These are phyloP conservation scores for Leavenworthia alabamica DNA, from an alignment of 345 rosid species.

Conservation along the genomic window DNA sequence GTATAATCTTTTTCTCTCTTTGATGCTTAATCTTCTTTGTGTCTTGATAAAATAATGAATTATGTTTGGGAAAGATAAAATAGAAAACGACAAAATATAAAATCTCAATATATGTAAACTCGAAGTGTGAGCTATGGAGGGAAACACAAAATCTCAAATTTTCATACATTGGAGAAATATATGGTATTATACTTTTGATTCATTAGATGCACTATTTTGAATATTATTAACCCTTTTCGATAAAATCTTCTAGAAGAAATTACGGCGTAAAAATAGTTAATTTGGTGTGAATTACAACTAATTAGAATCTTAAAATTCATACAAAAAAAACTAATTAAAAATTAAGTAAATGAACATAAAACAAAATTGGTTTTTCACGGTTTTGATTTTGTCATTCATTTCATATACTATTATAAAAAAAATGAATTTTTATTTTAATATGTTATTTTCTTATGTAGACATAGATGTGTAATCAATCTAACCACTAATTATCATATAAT, in stretches of 20 bases:
- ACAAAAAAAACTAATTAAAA: too few relatives aligned
- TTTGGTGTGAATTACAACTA: not conserved
- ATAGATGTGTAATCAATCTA: not conserved
- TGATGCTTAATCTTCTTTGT: too few relatives aligned
- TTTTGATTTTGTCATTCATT: not conserved
- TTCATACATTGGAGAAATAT: conserved; percentile 33
- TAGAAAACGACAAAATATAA: conserved; percentile 9
- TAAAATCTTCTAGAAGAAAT: conserved; percentile 9
- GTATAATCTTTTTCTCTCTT: too few relatives aligned
- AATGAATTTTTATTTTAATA: too few relatives aligned
- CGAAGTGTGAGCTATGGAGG: conserved; percentile 17
- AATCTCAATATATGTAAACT: conserved; percentile 2
- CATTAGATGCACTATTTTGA: conserved; percentile 29
- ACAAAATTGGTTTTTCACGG: not conserved
- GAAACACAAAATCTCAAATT: conserved; percentile 22
- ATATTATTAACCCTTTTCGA: not conserved
- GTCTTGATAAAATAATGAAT: not conserved
- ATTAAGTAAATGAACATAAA: too few relatives aligned
- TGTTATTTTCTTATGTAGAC: not conserved
- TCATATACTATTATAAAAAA: not conserved
- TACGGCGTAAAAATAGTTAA: not conserved
- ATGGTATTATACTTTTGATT: conserved; percentile 26
- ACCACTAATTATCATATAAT: not conserved
- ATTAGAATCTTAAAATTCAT: too few relatives aligned
- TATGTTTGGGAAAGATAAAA: not conserved